Evolutionary conservation across 345 rosid species (phyloP).

Genomic region (Mercurialis annua): DNA sequence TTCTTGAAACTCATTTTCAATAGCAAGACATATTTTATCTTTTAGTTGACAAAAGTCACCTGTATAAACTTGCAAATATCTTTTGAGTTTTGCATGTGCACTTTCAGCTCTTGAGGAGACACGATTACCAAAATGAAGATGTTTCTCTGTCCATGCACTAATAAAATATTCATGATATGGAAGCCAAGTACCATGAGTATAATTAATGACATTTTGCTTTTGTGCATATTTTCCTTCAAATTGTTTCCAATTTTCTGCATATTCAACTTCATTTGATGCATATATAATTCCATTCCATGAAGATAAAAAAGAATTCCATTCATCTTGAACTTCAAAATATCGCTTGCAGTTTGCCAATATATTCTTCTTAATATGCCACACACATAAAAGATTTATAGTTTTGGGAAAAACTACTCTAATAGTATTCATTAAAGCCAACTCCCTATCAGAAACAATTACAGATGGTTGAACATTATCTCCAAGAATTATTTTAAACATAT

Average conservation of each 20-base stretch:
- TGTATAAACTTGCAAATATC: slow-evolving; percentile 3
- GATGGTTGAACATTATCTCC: not conserved
- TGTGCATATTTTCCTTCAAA: not conserved
- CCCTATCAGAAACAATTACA: not conserved
- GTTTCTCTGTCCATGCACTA: not conserved
- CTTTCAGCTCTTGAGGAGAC: slow-evolving; percentile 1
- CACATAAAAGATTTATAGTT: not conserved
- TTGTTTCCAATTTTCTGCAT: not conserved
- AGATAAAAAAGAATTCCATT: not conserved
- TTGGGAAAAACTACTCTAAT: not conserved
- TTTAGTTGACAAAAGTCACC: not conserved
- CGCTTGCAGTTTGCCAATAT: not conserved
- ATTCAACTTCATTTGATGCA: not conserved
- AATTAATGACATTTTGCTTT: not conserved
- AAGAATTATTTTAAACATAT: not conserved
- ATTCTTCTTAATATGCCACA: slow-evolving; percentile 2
- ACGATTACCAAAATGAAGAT: not conserved
- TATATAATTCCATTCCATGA: not conserved
- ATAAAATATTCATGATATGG: slow-evolving; percentile 6
- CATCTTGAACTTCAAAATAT: not conserved
- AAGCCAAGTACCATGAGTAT: not conserved
- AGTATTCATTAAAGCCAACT: slow-evolving; percentile 1
- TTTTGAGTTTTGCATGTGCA: slow-evolving; percentile 1
- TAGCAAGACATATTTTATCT: not conserved
- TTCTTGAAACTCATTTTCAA: slow-evolving; percentile 7